Conservation (phyloP, 148 eudicot species). For the Amaranthus palmeri region DNA sequence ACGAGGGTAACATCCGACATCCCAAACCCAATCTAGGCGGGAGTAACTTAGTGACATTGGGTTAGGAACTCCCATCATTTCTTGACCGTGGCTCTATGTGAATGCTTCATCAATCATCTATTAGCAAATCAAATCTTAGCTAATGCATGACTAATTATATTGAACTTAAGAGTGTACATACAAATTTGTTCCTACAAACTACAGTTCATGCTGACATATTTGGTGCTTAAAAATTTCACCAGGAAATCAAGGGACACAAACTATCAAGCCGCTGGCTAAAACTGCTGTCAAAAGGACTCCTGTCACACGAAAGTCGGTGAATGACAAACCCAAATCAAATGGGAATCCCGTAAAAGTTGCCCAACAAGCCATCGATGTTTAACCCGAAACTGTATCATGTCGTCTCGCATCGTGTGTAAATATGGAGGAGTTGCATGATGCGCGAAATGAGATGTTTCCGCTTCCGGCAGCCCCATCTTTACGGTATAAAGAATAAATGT, state of each 20-base stretch:
- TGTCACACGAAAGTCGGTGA: slow-evolving; percentile 32
- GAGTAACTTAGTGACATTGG: too few relatives aligned
- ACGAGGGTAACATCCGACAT: too few relatives aligned
- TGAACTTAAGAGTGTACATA: too few relatives aligned
- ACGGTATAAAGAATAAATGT: slow-evolving; percentile 7
- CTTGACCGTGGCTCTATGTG: too few relatives aligned
- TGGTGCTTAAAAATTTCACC: slow-evolving; percentile 17
- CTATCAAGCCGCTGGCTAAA: slow-evolving; percentile 36
- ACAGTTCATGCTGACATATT: neutral
- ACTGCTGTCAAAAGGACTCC: slow-evolving; percentile 41
- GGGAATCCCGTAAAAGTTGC: slow-evolving; percentile 32
- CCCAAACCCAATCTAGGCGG: too few relatives aligned
- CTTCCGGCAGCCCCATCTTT: neutral
- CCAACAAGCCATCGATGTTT: slow-evolving; percentile 16
- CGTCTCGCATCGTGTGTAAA: slow-evolving; percentile 12
- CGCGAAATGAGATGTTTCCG: slow-evolving; percentile 10
- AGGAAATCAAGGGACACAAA: slow-evolving; percentile 52
- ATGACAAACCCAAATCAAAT: slow-evolving; percentile 35
- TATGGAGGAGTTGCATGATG: slow-evolving; percentile 25
- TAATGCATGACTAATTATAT: too few relatives aligned
- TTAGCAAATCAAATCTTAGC: too few relatives aligned
- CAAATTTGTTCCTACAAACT: neutral
- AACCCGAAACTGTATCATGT: slow-evolving; percentile 5
- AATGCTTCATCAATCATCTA: too few relatives aligned
- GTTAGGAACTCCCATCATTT: too few relatives aligned